Base-by-base conservation (phyloP, 805 yeast genomes). In the Wickerhamiella lipophila region DNA sequence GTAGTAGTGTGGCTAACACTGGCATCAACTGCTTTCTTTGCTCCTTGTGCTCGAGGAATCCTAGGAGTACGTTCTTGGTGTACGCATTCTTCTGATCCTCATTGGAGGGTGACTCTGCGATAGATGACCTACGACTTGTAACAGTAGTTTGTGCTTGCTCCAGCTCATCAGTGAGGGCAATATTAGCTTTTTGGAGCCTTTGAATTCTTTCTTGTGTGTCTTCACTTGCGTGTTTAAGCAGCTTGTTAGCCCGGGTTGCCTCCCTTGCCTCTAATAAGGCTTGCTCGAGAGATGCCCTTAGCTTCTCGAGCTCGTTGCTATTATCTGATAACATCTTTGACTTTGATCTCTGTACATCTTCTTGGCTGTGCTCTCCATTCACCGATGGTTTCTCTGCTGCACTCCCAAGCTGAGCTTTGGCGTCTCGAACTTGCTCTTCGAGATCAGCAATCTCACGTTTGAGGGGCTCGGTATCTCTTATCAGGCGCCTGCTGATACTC, bases 1-100 rank as follows among this genome's bases (percentile, higher is more conserved):
- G 77, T 52, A 89, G 72, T 46, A 89, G 64, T 55, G 84, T 78
- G 44, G 88, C 75, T 21, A 89, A 69, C 6, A 92, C 97, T 0
- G 97, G 96, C 27, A 92, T 67, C 39, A 89, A 71, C 62, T 80
- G 85, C 25, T 72, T 77, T 51, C 97, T 72, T 64, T 88, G 96
- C n/a, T 89, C 98, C 59, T 75, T 83, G 60, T 84, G 95, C 59
- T 88, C 96, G 49, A 92, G 65, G 61, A 83, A 92, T 1, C 96
- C 96, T 2, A 89, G 67, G n/a, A 89, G 64, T 2, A 89, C 96
- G 60, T 92, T 92, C 62, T 83, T 84, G 46, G 87, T 72, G 61
- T 89, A 89, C 11, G 94, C 84, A 18, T 81, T 70, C 56, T 77
- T 81, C n/a, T 42, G 30, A 7, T 29, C 38, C 42, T 70, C 72